Percentiles rank a stretch among this genome's conserved stretches.
Conservation (phyloP, 2,329 filamentous ascomycete genomes). For the Arthrobotrys entomopaga region DNA sequence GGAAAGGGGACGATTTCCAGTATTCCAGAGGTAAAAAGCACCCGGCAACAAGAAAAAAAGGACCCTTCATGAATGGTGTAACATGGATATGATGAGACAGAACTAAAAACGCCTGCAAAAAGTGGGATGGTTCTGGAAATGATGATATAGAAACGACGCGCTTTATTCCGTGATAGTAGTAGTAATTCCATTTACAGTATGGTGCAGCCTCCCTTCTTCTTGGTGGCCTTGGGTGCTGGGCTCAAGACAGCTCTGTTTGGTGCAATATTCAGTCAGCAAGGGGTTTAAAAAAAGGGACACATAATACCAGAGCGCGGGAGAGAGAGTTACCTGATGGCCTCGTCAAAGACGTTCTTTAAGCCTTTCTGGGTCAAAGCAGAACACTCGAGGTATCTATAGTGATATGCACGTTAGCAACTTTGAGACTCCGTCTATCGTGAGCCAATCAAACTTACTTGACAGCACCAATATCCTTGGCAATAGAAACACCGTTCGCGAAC, state of each 20-base stretch:
- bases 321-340: slow-evolving; percentile 85
- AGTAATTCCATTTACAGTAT: slow-evolving; percentile 68
- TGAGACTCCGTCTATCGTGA: neutral
- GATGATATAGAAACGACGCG: slow-evolving; percentile 26
- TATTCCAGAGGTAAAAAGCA: slow-evolving; percentile 27
- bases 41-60: slow-evolving; percentile 20
- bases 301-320: slow-evolving; percentile 55
- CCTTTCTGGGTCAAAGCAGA: slow-evolving; percentile 96
- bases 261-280: neutral
- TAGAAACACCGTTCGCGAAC: slow-evolving; percentile 87
- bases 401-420: slow-evolving; percentile 9
- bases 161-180: slow-evolving; percentile 8
- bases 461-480: slow-evolving; percentile 92
- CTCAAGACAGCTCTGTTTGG: slow-evolving; percentile 72
- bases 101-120: slow-evolving; percentile 37
- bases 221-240: slow-evolving; percentile 68
- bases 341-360: slow-evolving; percentile 97
- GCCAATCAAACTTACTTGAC: slow-evolving; percentile 73
- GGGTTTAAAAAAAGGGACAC: neutral
- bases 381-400: slow-evolving; percentile 79
- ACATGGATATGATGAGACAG: slow-evolving; percentile 29
- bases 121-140: slow-evolving; percentile 16
- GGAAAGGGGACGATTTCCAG: slow-evolving; percentile 1
- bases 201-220: slow-evolving; percentile 72
- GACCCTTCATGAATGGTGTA: slow-evolving; percentile 46